Base-by-base conservation (phyloP, 305 asterid genomes). In the Solanum hybrid region DNA sequence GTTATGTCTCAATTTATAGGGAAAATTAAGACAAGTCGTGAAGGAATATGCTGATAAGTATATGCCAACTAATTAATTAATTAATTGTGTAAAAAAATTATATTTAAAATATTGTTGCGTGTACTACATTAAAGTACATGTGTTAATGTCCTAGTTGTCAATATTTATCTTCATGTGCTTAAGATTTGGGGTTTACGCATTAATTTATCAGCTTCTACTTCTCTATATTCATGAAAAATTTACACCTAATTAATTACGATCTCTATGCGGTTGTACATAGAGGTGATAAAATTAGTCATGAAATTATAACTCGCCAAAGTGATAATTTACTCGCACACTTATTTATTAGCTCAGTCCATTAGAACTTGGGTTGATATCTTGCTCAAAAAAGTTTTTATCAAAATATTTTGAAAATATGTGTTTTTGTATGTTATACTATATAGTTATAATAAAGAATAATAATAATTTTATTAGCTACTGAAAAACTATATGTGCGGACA, bases 1-100 rank as follows among this genome's bases (percentile, higher is more conserved):
- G 0, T 84, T 46, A 24, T 27, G 73, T 51, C 36, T 88, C 77
- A 78, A 91, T 92, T 87, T 92, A 91, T 89, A 89, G 90, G 92
- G 60, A 87, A 46, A 72, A 60, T 6, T 24, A 40, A 40, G 35
- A 26, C 36, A 38, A 0, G 26, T 4, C 27, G 37, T 51, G 29
- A 84, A 29, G 87, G 92, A 86, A 79, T 79, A 79, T 89, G 42
- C 90, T n/a, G 64, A 38, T 86, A 22, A 69, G 87, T 34, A 85
- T 56, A 87, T 88, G 88, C 91, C 79, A 76, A 6, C 13, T 46
- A 64, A 38, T 46, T 36, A 40, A 40, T 40, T 81, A 64, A 38
- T 46, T 36, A 40, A 40, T 40, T 81, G 17, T 81, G 27, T 27
- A 10, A 73, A 6, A 73, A 6, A 29, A 27, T 0, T 4, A 9